Conservation (phyloP, 2,329 filamentous ascomycete species). For the Monosporascus sp. region DNA sequence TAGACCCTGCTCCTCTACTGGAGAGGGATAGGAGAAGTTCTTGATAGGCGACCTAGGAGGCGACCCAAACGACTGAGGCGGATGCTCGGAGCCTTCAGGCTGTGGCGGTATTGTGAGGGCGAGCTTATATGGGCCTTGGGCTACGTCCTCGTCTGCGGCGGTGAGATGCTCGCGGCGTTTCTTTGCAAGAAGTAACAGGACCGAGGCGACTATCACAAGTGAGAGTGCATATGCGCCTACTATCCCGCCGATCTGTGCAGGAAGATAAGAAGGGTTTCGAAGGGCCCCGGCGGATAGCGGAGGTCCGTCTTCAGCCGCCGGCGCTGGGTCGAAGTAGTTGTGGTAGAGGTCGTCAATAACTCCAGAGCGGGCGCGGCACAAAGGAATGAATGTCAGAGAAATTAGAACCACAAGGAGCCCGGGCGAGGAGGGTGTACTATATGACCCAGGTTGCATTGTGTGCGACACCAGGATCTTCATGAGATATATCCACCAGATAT, state of each 20-base stretch:
- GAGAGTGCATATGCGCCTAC: slow-evolving; percentile 77
- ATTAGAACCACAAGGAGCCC: slow-evolving; percentile 18
- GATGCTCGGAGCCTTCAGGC: slow-evolving; percentile 12
- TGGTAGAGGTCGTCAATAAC: background rate
- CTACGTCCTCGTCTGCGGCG: slow-evolving; percentile 48
- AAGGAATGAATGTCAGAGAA: slow-evolving; percentile 20
- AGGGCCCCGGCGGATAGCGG: slow-evolving; percentile 53
- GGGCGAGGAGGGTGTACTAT: slow-evolving; percentile 26
- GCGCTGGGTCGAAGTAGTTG: slow-evolving; percentile 43
- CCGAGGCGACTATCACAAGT: slow-evolving; percentile 65
- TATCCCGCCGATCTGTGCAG: slow-evolving; percentile 78
- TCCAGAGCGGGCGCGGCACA: slow-evolving; percentile 9
- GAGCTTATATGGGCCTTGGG: slow-evolving; percentile 20
- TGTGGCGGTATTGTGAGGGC: slow-evolving; percentile 17
- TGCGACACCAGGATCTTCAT: slow-evolving; percentile 23
- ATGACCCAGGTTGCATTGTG: slow-evolving; percentile 29
- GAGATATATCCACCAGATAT: slow-evolving; percentile 19
- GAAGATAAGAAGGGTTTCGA: slow-evolving; percentile 61
- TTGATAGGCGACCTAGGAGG: slow-evolving; percentile 34
- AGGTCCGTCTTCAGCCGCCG: slow-evolving; percentile 55
- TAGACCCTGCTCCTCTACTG: slow-evolving; percentile 18
- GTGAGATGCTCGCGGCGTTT: slow-evolving; percentile 47
- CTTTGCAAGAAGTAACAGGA: slow-evolving; percentile 57
- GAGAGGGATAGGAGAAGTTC: slow-evolving; percentile 42
- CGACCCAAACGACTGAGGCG: slow-evolving; percentile 20